phyloP scores from a whole-genome alignment of 345 rosid species.

The Citrus cavaleriei region DNA sequence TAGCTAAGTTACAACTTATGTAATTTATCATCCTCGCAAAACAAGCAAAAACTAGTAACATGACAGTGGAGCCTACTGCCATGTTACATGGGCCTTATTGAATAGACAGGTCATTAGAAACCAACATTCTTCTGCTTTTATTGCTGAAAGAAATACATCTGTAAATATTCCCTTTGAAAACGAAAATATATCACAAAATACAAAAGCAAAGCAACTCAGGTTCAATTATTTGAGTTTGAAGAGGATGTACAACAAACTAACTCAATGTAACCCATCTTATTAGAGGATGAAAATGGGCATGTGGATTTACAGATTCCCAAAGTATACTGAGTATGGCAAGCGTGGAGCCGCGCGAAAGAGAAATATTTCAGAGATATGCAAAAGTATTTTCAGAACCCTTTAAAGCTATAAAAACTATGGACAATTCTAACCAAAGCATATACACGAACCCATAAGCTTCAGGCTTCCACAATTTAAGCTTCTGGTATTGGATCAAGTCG shows the following conservation, averaged over 20 bases:
- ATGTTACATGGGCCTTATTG: not conserved
- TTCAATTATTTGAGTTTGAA: not conserved
- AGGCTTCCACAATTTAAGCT: constrained; percentile 11
- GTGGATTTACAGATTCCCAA: constrained; percentile 7
- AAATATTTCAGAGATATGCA: not conserved
- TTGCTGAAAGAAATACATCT: not conserved
- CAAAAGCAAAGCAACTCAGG: not conserved
- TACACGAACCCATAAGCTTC: constrained; percentile 1
- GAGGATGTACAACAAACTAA: constrained; percentile 7
- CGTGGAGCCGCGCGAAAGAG: not conserved
- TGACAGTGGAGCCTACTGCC: too few relatives aligned
- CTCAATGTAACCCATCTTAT: not conserved
- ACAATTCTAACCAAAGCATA: constrained; percentile 2
- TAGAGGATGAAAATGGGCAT: not conserved
- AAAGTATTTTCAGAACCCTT: not conserved
- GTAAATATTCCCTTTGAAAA: not conserved
- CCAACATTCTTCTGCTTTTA: not conserved
- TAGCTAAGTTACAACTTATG: too few relatives aligned
- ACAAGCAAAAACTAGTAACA: too few relatives aligned
- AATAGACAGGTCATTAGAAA: not conserved
- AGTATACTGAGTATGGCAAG: not conserved
- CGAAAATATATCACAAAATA: not conserved
- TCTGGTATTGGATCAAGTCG: constrained; percentile 42
- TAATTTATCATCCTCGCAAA: too few relatives aligned
- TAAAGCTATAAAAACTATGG: not conserved